A percentile compares a stretch with the other conserved stretches of the same genome.
phyloP scores from a whole-genome alignment of 2,329 filamentous ascomycete species.

The Xylaria sp. region DNA sequence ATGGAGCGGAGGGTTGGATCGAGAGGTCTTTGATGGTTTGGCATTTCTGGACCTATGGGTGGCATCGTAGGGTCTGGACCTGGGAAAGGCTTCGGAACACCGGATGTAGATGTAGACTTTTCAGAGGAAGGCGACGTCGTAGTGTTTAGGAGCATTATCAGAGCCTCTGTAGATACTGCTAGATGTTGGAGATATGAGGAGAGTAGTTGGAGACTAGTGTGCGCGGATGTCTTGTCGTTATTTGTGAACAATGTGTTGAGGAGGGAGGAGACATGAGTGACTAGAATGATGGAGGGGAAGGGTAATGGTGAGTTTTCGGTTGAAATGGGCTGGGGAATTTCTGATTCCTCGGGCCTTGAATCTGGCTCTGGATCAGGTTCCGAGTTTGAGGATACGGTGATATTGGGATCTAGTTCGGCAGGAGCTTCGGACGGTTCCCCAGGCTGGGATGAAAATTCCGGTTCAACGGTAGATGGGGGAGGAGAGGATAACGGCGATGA shows the following conservation, averaged over 20 bases:
- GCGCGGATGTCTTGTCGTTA: conserved; percentile 58
- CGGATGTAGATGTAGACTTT: conserved; percentile 23
- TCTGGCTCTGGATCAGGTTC: background rate
- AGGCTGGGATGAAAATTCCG: conserved; percentile 11
- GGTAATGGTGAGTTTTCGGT: conserved; percentile 15
- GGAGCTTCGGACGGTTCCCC: background rate
- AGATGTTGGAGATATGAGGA: conserved; percentile 59
- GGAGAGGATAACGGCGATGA: conserved; percentile 31
- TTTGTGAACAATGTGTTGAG: conserved; percentile 63
- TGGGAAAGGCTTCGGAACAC: background rate
- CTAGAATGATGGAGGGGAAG: conserved; percentile 60
- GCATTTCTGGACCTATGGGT: conserved; percentile 3
- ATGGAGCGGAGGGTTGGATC: conserved; percentile 62
- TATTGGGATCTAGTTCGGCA: background rate
- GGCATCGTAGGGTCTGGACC: background rate
- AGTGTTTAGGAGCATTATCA: conserved; percentile 67
- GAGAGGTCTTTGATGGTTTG: conserved; percentile 40
- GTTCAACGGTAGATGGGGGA: conserved; percentile 15
- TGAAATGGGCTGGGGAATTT: background rate
- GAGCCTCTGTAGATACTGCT: conserved; percentile 56
- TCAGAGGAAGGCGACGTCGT: conserved; percentile 49
- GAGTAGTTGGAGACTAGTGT: conserved; percentile 60
- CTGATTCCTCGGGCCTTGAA: background rate
- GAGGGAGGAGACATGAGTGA: conserved; percentile 65
- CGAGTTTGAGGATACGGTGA: background rate